Base-by-base conservation (phyloP, 2,329 filamentous ascomycete genomes). In the Colletotrichum sp. region DNA sequence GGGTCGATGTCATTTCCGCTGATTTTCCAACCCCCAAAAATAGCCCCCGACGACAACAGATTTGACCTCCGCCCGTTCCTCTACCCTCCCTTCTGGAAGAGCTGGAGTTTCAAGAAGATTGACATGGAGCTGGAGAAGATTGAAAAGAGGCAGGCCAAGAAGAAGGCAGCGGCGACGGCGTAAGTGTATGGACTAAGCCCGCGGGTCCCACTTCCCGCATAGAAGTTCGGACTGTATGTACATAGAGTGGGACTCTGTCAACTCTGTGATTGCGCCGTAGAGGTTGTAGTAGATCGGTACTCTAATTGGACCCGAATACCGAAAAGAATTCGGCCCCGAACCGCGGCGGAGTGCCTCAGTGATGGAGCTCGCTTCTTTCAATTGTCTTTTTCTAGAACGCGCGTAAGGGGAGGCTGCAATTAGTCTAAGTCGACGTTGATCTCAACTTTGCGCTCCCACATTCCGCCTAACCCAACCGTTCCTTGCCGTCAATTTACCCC, bases 91-190 rank as follows among this genome's bases (percentile, higher is more conserved):
- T 80, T 82, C 52, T 86, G 74, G 75, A 77, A 82, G 77, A 82
- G 78, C 61, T 85, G 82, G 80, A 79, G 79, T 4, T 86, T 89
- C 61, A 84, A 83, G 76, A 84, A 79, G 78, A 86, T 87, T 48
- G 85, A 87, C 70, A 79, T 80, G 76, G 82, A 83, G 74, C 77
- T 85, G 2, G 82, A 80, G 64, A 81, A 78, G 66, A 78, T 86
- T 7, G 81, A 86, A 70, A 82, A 78, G 77, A 78, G 68, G 22
- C 61, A 74, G 66, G 52, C 30, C 11, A 75, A 74, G 74, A 52
- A 71, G 59, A 22, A 22, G 22, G 22, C 32, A 32, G 32, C 27
- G 36, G 79, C 73, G 77, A 78, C 71, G 73, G 60, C 30, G n/a
- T 22, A 16, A 64, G 27, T 36, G n/a, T 63, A 63, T 11, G 36